These are phyloP conservation scores for Phytophthora sp. DNA, from an alignment of 352 stramenopile genomes.

Conservation along the genomic window DNA sequence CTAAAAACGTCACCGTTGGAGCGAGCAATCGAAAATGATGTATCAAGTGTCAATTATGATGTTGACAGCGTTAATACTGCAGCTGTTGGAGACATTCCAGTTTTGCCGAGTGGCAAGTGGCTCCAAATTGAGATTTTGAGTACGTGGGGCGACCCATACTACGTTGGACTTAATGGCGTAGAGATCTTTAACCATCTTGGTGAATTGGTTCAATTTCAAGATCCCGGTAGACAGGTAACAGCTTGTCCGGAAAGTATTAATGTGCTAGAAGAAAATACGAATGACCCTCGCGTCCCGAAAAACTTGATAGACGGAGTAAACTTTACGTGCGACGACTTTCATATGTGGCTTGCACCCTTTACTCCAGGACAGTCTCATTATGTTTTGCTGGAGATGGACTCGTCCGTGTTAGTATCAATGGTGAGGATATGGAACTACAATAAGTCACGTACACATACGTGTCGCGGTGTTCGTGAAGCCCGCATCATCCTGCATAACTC, in stretches of 20 bases:
- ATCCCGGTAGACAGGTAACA: conserved; percentile 57
- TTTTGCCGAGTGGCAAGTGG: conserved; percentile 63
- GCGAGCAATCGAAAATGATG: not conserved
- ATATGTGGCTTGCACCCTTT: conserved; percentile 92
- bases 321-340: conserved; percentile 90
- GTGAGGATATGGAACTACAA: conserved; percentile 94
- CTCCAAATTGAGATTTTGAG: conserved; percentile 81
- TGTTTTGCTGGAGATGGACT: conserved; percentile 60
- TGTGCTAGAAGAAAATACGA: conserved; percentile 85
- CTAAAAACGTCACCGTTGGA: not conserved
- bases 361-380: conserved; percentile 56
- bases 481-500: conserved; percentile 56
- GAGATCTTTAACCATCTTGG: conserved; percentile 87
- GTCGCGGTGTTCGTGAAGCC: conserved; percentile 65
- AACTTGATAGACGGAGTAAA: conserved; percentile 90
- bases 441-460: conserved; percentile 87
- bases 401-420: conserved; percentile 65
- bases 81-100: conserved; percentile 45
- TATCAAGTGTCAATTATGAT: not conserved
- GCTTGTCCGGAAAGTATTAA: conserved; percentile 88
- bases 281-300: conserved; percentile 71
- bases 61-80: not conserved
- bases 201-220: conserved; percentile 50
- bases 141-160: conserved; percentile 91
- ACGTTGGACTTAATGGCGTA: conserved; percentile 90